These are phyloP conservation scores for Amylocystis lapponica DNA, from an alignment of 768 basidiomycete species.

Conservation along the genomic window DNA sequence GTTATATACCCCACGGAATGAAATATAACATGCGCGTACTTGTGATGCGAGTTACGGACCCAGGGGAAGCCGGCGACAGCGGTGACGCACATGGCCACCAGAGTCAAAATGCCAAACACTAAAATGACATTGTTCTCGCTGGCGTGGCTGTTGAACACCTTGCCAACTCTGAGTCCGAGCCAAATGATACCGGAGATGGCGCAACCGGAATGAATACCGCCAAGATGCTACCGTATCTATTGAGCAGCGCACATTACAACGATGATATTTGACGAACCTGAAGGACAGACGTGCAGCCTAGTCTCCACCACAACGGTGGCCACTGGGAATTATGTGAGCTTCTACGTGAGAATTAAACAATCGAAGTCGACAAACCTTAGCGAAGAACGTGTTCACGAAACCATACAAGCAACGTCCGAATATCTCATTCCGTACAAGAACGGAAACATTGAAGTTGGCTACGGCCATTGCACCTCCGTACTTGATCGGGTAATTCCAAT, in stretches of 20 bases:
- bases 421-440: constrained; percentile 77
- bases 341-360: neutral
- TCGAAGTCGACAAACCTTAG: constrained; percentile 44
- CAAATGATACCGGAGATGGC: constrained; percentile 65
- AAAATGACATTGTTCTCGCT: constrained; percentile 52
- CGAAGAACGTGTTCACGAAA: constrained; percentile 65
- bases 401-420: constrained; percentile 76
- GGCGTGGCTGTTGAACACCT: constrained; percentile 45
- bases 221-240: constrained; percentile 50
- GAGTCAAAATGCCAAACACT: constrained; percentile 55
- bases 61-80: constrained; percentile 68
- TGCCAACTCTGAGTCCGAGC: constrained; percentile 59
- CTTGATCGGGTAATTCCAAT: constrained; percentile 61
- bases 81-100: constrained; percentile 50
- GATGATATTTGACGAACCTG: constrained; percentile 33
- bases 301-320: constrained; percentile 66
- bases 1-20: constrained; percentile 5
- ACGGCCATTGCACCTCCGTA: constrained; percentile 69
- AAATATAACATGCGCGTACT: constrained; percentile 40
- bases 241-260: neutral
- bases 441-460: constrained; percentile 66
- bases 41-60: constrained; percentile 77
- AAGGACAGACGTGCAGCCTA: constrained; percentile 68
- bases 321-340: constrained; percentile 36
- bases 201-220: constrained; percentile 76